Base-by-base conservation (phyloP, 2,329 filamentous ascomycete species). In the Colletotrichum agaves region DNA sequence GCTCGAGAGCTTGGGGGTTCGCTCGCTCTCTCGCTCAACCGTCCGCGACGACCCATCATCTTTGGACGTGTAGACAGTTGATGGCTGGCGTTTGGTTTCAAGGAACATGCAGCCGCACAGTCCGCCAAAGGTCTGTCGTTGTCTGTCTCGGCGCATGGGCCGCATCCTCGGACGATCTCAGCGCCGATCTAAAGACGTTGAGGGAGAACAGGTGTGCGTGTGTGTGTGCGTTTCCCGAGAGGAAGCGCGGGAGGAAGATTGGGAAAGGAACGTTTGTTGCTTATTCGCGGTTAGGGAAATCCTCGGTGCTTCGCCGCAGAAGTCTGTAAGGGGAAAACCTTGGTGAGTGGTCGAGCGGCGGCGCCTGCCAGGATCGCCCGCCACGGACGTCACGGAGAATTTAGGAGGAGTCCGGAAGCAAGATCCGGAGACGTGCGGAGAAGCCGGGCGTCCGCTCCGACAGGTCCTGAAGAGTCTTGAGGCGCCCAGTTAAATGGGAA, bases 141-240 rank as follows among this genome's bases (percentile, higher is more conserved):
- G 44, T 49, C 47, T 59, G 41, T 53, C 39, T 55, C 64, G 46
- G 64, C 64, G 61, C 64, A 67, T 64, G 53, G 64, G 64, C 47
- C 61, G 46, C 64, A 64, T 67, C 19, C 61, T 67, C 64, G 61
- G 64, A 67, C 61, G 64, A 67, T 67, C 61, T 59, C 61, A 67
- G 61, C 64, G 61, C 53, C 47, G 47, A 55, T 67, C 53, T 46
- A 31, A 37, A 49, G 53, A 58, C 19, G 33, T 44, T 39, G 21
- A n/a, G 12, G 44, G 5, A 21, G 5, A 11, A 41, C 15, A 11
- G 10, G 19, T n/a, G 27, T 19, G 27, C n/a, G 21, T n/a, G n/a
- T n/a, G n/a, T n/a, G n/a, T n/a, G n/a, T n/a, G n/a, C n/a, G n/a
- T 15, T 52, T 27, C 17, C 27, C 17, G n/a, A n/a, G n/a, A 41